Base-by-base conservation (phyloP, 176 grass and related monocot genomes). In the Juncus inflexus region DNA sequence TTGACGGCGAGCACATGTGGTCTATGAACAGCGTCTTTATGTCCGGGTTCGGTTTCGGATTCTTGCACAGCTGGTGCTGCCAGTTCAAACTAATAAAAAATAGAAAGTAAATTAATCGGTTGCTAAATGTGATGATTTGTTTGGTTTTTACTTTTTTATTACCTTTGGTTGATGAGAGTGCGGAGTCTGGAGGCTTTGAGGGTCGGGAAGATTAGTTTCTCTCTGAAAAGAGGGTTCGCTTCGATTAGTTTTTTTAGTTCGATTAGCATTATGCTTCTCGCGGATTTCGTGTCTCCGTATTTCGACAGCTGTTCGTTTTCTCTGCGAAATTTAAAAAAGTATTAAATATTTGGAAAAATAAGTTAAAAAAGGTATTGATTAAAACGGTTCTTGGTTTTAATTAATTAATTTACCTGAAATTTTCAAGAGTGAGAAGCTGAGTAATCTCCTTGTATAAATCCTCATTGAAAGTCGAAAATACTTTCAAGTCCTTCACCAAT, bases 61-160 rank as follows among this genome's bases (percentile, higher is more conserved):
- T 97, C 83, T 97, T 97, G 65, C 92, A 97, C 72, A 91, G 87
- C 73, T 97, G 92, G 80, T 97, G 92, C 83, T 97, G 92, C 92
- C 92, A 97, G 64, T 97, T 97, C 78, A 97, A 89, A 68, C 92
- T 97, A 83, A 79, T 58, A 6, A 60, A n/a, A 65, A 81, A 14
- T 28, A 70, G n/a, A 40, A 35, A 11, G 11, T 66, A 76, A 37
- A 28, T 71, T 35, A 74, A 52, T 47, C 9, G 43, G 43, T 47
- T 9, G 43, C 1, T 6, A 6, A 47, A 47, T 9, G 43, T 5
- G 4, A 9, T 9, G 9, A 47, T 47, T 47, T 47, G 4, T 47
- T 47, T 47, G 43, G 9, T 6, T 47, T 47, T 47, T 9, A 5
- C 43, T 47, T 47, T 7, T 69, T 78, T 9, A 62, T 59, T 61